Percentiles rank a stretch among this genome's conserved stretches.
Evolutionary conservation across 805 yeast species (phyloP).

Genomic region (Alloascoidea africana): DNA sequence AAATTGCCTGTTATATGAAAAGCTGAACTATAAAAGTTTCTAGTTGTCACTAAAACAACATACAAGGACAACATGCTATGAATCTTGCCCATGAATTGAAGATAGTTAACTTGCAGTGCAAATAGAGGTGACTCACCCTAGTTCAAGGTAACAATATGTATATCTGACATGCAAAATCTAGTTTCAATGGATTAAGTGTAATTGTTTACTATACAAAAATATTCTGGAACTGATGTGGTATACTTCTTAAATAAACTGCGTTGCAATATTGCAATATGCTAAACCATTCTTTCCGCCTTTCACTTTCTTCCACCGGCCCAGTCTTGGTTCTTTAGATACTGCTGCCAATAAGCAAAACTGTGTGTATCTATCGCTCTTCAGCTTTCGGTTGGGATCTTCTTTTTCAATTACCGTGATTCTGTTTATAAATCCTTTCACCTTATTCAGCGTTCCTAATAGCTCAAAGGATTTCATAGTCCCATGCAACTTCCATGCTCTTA

Average conservation of each 20-base stretch:
- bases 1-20: too few relatives aligned
- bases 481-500: conserved; percentile 66
- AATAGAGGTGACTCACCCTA: too few relatives aligned
- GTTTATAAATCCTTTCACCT: conserved; percentile 58
- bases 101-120: too few relatives aligned
- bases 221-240: too few relatives aligned
- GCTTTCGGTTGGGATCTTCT: conserved; percentile 13
- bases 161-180: too few relatives aligned
- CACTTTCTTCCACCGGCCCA: conserved; percentile 72
- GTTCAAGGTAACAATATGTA: too few relatives aligned
- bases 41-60: too few relatives aligned
- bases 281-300: conserved; percentile 22
- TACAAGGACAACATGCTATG: too few relatives aligned
- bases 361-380: neutral
- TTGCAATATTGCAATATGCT: neutral
- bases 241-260: neutral
- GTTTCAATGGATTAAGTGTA: too few relatives aligned
- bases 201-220: too few relatives aligned
- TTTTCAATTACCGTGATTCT: conserved; percentile 39
- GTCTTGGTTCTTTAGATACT: conserved; percentile 70
- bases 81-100: too few relatives aligned
- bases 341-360: conserved; percentile 46
- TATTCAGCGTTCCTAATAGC: conserved; percentile 36
- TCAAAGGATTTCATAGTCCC: conserved; percentile 37
- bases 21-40: too few relatives aligned